Conservation (phyloP, 2,329 filamentous ascomycete genomes). For the Pseudogymnoascus sp. region DNA sequence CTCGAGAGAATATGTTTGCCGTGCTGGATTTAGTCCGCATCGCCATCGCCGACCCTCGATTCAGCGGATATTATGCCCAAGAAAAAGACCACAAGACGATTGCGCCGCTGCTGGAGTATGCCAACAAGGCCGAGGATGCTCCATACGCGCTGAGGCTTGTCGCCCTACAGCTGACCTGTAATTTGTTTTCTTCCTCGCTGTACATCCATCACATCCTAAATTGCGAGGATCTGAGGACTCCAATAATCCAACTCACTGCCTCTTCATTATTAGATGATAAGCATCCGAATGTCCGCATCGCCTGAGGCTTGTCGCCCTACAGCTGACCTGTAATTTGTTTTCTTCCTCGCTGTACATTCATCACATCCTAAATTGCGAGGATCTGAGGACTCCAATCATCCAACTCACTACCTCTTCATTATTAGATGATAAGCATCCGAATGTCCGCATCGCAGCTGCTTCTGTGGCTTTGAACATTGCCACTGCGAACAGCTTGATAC, state of each 20-base stretch:
- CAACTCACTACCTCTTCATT: conserved; percentile 68
- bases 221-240: conserved; percentile 41
- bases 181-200: conserved; percentile 69
- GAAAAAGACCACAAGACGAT: conserved; percentile 60
- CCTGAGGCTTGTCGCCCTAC: conserved; percentile 76
- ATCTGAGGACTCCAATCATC: conserved; percentile 51
- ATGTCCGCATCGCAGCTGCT: conserved; percentile 71
- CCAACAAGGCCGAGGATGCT: conserved; percentile 48
- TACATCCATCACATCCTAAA: conserved; percentile 57
- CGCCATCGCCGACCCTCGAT: conserved; percentile 65
- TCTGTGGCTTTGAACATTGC: conserved; percentile 79
- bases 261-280: conserved; percentile 70
- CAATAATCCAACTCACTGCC: conserved; percentile 62
- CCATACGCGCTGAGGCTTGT: conserved; percentile 81
- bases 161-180: conserved; percentile 74
- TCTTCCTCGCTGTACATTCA: conserved; percentile 62
- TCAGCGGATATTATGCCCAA: conserved; percentile 76
- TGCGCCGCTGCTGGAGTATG: conserved; percentile 48
- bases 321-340: conserved; percentile 80
- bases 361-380: conserved; percentile 46
- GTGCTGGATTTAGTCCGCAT: conserved; percentile 78
- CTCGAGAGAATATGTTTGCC: conserved; percentile 63
- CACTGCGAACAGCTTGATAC: conserved; percentile 57
- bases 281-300: conserved; percentile 67
- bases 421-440: conserved; percentile 65